Conservation (phyloP, 306 rosid genomes). For the Senna siamea region DNA sequence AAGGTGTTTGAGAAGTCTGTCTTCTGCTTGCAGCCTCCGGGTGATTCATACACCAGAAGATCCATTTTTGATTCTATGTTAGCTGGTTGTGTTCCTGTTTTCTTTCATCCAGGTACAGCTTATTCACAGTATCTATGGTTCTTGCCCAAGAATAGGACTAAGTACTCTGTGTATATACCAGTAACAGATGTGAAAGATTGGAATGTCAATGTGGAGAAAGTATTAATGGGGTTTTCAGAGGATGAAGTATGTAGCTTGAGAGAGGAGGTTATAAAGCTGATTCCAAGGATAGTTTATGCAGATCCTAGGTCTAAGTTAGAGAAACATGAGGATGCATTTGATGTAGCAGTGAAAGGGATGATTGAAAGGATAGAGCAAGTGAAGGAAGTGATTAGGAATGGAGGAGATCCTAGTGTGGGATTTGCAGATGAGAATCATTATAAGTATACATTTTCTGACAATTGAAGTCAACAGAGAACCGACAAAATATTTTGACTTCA, state of each 20-base stretch:
- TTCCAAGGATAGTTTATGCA: conserved; percentile 73
- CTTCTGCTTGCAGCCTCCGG: conserved; percentile 86
- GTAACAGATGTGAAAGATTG: conserved; percentile 63
- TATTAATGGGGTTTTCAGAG: conserved; percentile 57
- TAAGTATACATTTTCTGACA: conserved; percentile 71
- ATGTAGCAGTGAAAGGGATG: conserved; percentile 67
- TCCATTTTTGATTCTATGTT: conserved; percentile 83
- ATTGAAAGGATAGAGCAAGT: conserved; percentile 69
- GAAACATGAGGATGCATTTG: conserved; percentile 75
- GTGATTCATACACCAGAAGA: conserved; percentile 89
- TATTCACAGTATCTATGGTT: conserved; percentile 85
- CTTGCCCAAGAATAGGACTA: conserved; percentile 61
- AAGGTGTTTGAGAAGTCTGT: conserved; percentile 61
- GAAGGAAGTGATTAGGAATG: conserved; percentile 59
- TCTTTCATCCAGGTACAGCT: conserved; percentile 87
- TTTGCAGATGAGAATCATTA: conserved; percentile 84
- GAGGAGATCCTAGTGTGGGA: conserved; percentile 78
- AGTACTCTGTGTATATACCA: conserved; percentile 75
- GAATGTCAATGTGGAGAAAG: conserved; percentile 57
- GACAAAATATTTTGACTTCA: no score
- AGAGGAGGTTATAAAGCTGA: conserved; percentile 70
- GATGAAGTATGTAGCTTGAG: conserved; percentile 64
- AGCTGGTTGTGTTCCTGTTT: conserved; percentile 91
- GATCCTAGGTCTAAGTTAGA: conserved; percentile 60
- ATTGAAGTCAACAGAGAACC: conserved; percentile 23